Conservation (phyloP, 495 filamentous ascomycete species). For the Penicillium tannophilum region DNA sequence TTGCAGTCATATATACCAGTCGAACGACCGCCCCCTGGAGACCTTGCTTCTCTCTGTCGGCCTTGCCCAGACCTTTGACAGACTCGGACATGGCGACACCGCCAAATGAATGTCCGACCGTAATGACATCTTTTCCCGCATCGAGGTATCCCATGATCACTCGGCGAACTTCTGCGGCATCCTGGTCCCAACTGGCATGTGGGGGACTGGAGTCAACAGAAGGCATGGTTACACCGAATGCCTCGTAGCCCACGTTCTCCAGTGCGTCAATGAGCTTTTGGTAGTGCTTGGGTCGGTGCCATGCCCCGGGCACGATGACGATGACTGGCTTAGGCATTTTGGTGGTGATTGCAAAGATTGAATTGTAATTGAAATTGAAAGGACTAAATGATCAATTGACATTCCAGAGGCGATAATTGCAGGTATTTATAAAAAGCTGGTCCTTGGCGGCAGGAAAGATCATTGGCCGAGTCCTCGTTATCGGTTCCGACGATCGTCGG, state of each 20-base stretch:
- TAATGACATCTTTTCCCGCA: slow-evolving; percentile 36
- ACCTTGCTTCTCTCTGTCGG: slow-evolving; percentile 39
- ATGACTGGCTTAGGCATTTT: slow-evolving; percentile 32
- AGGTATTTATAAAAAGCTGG: background rate
- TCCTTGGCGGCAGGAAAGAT: background rate
- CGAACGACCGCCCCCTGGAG: slow-evolving; percentile 40
- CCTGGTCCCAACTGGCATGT: slow-evolving; percentile 29
- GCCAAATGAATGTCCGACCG: slow-evolving; percentile 43
- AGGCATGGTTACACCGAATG: slow-evolving; percentile 29
- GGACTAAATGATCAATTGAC: background rate
- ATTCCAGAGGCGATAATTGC: background rate
- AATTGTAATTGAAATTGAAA: background rate
- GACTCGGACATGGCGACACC: slow-evolving; percentile 41
- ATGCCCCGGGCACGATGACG: slow-evolving; percentile 45
- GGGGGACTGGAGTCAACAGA: slow-evolving; percentile 33
- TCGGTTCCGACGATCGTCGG: background rate
- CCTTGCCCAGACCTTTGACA: slow-evolving; percentile 37
- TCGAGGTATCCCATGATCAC: slow-evolving; percentile 29
- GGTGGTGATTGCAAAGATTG: background rate
- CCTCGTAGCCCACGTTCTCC: slow-evolving; percentile 28
- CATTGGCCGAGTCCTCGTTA: background rate
- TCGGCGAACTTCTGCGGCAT: slow-evolving; percentile 29
- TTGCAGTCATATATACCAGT: slow-evolving; percentile 41
- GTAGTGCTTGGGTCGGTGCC: slow-evolving; percentile 45
- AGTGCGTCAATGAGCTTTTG: slow-evolving; percentile 35